Evolutionary conservation across 1,284 basidiomycete genomes (phyloP).

Genomic region (Fomitopsis palustris): DNA sequence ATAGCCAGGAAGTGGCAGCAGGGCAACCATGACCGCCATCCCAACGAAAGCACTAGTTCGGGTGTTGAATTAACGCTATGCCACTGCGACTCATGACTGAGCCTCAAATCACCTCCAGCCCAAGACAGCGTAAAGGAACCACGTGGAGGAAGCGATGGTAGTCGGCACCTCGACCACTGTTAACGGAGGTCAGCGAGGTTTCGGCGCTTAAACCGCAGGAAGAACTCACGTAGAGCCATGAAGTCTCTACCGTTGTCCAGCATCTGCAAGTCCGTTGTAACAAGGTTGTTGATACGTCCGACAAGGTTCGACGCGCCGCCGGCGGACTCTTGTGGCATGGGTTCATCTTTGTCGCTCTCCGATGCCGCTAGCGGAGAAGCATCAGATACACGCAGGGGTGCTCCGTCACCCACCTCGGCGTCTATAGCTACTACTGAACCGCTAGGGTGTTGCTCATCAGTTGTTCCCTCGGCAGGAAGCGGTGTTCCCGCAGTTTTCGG

Average conservation of each 20-base stretch:
- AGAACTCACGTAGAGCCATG: constrained; percentile 20
- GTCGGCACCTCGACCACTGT: constrained; percentile 31
- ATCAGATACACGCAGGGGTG: constrained; percentile 13
- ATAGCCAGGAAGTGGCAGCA: constrained; percentile 49
- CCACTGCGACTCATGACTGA: too few species aligned
- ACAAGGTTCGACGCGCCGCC: constrained; percentile 24
- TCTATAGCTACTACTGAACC: background rate
- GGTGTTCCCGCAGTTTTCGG: constrained; percentile 24
- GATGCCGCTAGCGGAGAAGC: constrained; percentile 2
- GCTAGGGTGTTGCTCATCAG: constrained; percentile 10
- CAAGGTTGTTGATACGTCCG: constrained; percentile 46
- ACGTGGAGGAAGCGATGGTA: constrained; percentile 34
- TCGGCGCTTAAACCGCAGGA: background rate
- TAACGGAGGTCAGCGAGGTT: constrained; percentile 6
- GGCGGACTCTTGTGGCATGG: constrained; percentile 15
- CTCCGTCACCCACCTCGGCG: constrained; percentile 13
- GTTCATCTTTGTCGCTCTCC: constrained; percentile 7
- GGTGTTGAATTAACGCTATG: too few species aligned
- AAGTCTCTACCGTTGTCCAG: constrained; percentile 32
- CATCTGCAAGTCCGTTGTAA: constrained; percentile 32
- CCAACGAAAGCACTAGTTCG: constrained; percentile 46
- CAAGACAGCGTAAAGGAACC: constrained; percentile 43
- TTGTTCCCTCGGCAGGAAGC: constrained; percentile 13
- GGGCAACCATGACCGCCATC: constrained; percentile 43
- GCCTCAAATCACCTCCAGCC: constrained; percentile 40